Evolutionary conservation across 805 yeast genomes (phyloP), one percentile per base, ranked within the genome.

Genomic region (Yamadazyma sp.): DNA sequence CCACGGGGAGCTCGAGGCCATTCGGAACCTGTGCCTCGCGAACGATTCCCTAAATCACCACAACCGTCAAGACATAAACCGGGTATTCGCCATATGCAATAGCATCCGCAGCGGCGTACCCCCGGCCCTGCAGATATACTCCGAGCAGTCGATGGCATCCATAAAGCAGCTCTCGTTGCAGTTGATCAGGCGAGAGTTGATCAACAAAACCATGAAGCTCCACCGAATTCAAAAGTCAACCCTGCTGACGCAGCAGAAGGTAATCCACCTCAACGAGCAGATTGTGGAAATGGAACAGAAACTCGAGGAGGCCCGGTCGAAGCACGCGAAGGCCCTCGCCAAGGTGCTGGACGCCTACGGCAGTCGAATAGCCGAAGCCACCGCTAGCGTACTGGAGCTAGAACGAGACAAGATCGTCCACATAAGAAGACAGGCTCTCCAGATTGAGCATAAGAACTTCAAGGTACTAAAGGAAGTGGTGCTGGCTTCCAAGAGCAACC

Each of bases 131-230:
- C 29, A 13, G 3, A 6, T 34, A 13, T 28, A 31, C 14, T 32
- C 40, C 16, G 17, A 19, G 11, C 40, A 27, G 29, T 20, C 37
- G 9, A 40, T 29, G 38, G 17, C 35, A 18, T 46, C 59, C 15
- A 49, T 63, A 3, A 51, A 55, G 13, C 37, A 48, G 11, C 42
- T 67, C 7, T 50, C 64, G 2, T 39, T 59, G 4, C 67, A 62
- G 33, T 49, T 67, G 28, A 52, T 55, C 22, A 64, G 59, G 41
- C 48, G 64, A 11, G 55, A 57, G 25, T 25, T 43, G 3, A 29
- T 43, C 11, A 43, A 46, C 35, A 19, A 49, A 4, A 45, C 48
- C n/a, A 31, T 51, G n/a, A 41, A 41, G 22, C 35, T 49, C 9
- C 41, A 42, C 22, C 52, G 51, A 20, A 48, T 51, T 11, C 31